These are phyloP conservation scores for Falciphora oryzae DNA, from an alignment of 2,329 filamentous ascomycete species.

Conservation along the genomic window DNA sequence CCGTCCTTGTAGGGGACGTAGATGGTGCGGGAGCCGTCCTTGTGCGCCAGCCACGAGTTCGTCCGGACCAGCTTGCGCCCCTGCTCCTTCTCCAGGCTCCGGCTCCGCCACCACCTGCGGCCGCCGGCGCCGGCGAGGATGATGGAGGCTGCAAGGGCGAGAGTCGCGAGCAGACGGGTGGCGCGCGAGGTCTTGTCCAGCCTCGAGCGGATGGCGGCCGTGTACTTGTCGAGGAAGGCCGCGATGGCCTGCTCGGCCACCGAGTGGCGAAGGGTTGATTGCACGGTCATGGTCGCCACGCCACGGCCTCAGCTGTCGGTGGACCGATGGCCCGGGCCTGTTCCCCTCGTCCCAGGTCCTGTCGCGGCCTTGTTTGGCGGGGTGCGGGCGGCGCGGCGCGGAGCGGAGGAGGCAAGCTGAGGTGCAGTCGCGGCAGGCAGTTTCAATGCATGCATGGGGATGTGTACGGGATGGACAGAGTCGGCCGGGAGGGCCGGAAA, in stretches of 20 bases:
- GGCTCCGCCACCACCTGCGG: conserved; percentile 69
- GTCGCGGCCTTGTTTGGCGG: neutral
- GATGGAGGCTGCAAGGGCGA: conserved; percentile 72
- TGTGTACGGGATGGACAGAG: too few relatives aligned
- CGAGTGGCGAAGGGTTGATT: conserved; percentile 72
- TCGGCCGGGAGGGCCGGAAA: too few relatives aligned
- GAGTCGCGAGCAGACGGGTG: conserved; percentile 67
- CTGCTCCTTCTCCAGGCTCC: conserved; percentile 73
- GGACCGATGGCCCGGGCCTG: neutral
- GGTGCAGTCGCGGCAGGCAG: neutral
- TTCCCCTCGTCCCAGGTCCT: neutral
- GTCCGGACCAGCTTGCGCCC: conserved; percentile 76
- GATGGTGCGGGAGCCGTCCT: conserved; percentile 90
- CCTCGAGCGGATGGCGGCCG: conserved; percentile 43
- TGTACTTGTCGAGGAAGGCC: conserved; percentile 56
- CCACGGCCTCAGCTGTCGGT: conserved; percentile 1
- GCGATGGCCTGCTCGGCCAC: conserved; percentile 62
- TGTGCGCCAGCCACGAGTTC: conserved; percentile 89
- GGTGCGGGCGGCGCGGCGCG: too few relatives aligned
- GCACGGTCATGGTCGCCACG: conserved; percentile 64
- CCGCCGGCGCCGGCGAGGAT: conserved; percentile 73
- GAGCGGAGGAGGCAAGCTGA: neutral
- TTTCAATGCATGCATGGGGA: neutral
- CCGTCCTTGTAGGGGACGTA: conserved; percentile 88
- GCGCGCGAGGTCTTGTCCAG: conserved; percentile 62